Evolutionary conservation across 345 rosid species (phyloP).

Genomic region (Sapria himalayana): DNA sequence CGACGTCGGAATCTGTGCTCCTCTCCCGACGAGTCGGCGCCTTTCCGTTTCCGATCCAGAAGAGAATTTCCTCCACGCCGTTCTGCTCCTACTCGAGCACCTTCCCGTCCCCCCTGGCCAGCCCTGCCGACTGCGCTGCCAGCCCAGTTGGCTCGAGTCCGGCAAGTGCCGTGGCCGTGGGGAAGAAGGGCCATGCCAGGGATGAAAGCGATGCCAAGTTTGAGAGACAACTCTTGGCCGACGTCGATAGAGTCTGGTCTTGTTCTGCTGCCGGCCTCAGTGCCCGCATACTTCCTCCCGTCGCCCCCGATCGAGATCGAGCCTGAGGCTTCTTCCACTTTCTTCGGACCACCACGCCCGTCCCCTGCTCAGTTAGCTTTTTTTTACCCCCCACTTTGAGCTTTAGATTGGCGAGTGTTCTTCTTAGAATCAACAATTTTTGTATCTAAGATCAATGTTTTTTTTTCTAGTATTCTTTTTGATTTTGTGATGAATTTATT

Average conservation of each 20-base stretch:
- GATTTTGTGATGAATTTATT: too few relatives aligned
- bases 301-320: constrained; percentile 81
- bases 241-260: constrained; percentile 54
- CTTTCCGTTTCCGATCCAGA: constrained; percentile 50
- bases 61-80: constrained; percentile 49
- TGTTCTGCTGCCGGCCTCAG: constrained; percentile 58
- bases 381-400: too few relatives aligned
- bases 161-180: constrained; percentile 21
- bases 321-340: background rate
- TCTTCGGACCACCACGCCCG: too few relatives aligned
- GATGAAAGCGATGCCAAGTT: constrained; percentile 21
- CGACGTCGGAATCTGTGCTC: constrained; percentile 39
- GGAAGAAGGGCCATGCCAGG: constrained; percentile 18
- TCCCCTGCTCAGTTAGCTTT: too few relatives aligned
- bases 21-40: constrained; percentile 40
- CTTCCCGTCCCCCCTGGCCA: constrained; percentile 45
- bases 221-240: constrained; percentile 16
- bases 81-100: constrained; percentile 52
- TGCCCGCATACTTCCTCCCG: constrained; percentile 39
- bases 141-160: constrained; percentile 42
- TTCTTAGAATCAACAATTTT: too few relatives aligned
- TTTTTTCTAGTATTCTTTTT: too few relatives aligned
- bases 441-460: too few relatives aligned
- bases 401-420: too few relatives aligned
- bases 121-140: constrained; percentile 39